Evolutionary conservation across 495 filamentous ascomycete species (phyloP).

Genomic region (Tuber umbilicatum): DNA sequence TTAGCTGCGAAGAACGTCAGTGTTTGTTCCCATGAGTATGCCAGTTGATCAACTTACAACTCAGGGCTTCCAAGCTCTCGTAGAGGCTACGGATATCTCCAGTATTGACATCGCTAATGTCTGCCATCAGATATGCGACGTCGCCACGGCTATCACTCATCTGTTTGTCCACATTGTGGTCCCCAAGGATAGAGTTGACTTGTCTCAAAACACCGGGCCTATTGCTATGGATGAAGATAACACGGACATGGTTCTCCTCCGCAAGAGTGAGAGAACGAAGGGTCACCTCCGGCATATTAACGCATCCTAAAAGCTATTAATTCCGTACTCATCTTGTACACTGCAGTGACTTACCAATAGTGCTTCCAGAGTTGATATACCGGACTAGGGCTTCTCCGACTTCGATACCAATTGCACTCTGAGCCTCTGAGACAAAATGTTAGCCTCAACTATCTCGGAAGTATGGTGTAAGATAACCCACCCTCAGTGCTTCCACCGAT

Average conservation of each 20-base stretch:
- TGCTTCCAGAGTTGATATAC: constrained; percentile 88
- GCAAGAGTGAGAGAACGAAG: constrained; percentile 80
- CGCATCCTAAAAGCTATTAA: constrained; percentile 37
- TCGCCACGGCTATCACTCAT: constrained; percentile 91
- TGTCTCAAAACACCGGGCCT: constrained; percentile 86
- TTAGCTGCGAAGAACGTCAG: constrained; percentile 52
- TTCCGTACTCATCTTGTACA: neutral
- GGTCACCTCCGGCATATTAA: constrained; percentile 90
- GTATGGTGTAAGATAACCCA: neutral
- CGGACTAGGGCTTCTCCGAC: constrained; percentile 76
- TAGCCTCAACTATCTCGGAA: neutral
- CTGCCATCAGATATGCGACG: constrained; percentile 94
- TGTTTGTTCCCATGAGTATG: neutral
- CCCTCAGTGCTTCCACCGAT: constrained; percentile 94
- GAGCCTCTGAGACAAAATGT: constrained; percentile 53
- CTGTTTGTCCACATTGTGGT: constrained; percentile 97
- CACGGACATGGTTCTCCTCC: constrained; percentile 75
- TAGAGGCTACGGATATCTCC: constrained; percentile 77
- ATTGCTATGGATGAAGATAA: constrained; percentile 93
- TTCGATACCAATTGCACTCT: constrained; percentile 89
- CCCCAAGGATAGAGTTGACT: constrained; percentile 85
- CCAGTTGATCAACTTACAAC: constrained; percentile 42
- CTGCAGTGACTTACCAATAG: constrained; percentile 48
- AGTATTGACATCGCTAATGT: constrained; percentile 76
- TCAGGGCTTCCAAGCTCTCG: constrained; percentile 69